Percentiles rank a stretch among this genome's conserved stretches.
phyloP scores from a whole-genome alignment of 2,329 filamentous ascomycete genomes.

The Fusarium nelsonii region DNA sequence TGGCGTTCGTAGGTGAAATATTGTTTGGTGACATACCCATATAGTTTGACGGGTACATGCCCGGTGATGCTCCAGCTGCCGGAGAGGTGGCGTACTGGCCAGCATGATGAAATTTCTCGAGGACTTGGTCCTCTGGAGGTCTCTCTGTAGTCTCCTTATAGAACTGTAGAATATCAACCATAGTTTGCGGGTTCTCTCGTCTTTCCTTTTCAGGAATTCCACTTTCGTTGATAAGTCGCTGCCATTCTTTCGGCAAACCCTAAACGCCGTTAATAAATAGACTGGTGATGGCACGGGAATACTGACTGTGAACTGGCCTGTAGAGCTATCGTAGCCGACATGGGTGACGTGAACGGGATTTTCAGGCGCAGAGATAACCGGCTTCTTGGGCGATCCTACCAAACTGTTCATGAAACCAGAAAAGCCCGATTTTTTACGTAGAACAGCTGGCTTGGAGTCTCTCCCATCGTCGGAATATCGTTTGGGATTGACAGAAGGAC shows the following conservation, averaged over 20 bases:
- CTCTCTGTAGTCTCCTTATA: constrained; percentile 93
- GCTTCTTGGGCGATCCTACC: constrained; percentile 87
- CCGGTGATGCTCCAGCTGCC: constrained; percentile 63
- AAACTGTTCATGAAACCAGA: constrained; percentile 87
- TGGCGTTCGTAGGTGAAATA: constrained; percentile 85
- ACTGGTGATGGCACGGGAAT: constrained; percentile 17
- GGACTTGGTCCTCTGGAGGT: constrained; percentile 85
- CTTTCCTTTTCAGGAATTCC: constrained; percentile 97
- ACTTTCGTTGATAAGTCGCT: constrained; percentile 92
- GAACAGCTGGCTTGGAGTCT: constrained; percentile 69
- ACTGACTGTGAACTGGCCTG: constrained; percentile 94
- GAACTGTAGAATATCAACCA: constrained; percentile 95
- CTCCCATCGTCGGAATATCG: constrained; percentile 83
- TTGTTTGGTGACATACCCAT: constrained; percentile 72
- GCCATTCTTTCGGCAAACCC: constrained; percentile 98
- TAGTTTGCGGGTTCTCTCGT: constrained; percentile 93
- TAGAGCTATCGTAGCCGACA: constrained; percentile 96
- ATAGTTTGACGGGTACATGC: constrained; percentile 67
- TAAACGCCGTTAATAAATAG: constrained; percentile 53
- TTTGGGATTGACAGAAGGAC: constrained; percentile 68
- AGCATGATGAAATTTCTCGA: constrained; percentile 96
- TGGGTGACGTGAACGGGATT: constrained; percentile 98
- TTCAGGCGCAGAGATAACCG: constrained; percentile 96
- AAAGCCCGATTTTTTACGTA: constrained; percentile 89
- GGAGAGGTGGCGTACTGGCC: constrained; percentile 63